These are phyloP conservation scores for Chaetomiaceae sp. DNA, from an alignment of 2,329 filamentous ascomycete genomes.

Conservation along the genomic window DNA sequence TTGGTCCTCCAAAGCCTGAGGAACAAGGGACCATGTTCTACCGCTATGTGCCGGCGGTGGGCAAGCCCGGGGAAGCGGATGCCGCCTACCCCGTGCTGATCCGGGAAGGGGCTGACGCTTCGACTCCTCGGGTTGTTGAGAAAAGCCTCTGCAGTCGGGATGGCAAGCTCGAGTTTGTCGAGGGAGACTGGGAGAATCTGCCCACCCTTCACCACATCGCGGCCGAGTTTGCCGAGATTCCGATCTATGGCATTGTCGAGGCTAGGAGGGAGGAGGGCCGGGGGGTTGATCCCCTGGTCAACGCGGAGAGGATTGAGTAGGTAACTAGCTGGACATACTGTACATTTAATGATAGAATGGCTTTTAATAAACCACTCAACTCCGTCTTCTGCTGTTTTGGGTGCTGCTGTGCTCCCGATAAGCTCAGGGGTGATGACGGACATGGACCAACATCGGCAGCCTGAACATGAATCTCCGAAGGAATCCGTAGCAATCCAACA, in stretches of 20 bases:
- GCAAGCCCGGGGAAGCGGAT: constrained; percentile 47
- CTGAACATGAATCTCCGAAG: no score
- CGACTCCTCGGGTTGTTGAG: constrained; percentile 26
- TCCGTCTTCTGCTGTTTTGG: no score
- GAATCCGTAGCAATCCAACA: no score
- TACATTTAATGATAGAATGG: no score
- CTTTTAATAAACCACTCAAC: no score
- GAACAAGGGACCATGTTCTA: constrained; percentile 33
- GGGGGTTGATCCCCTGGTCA: constrained; percentile 46
- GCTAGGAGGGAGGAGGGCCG: constrained; percentile 52
- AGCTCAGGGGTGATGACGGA: no score
- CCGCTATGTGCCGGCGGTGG: constrained; percentile 54
- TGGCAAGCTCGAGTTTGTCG: constrained; percentile 45
- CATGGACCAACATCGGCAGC: no score
- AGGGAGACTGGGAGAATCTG: constrained; percentile 48
- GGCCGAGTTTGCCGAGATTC: constrained; percentile 48
- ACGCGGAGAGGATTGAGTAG: constrained; percentile 32
- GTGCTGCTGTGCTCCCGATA: no score
- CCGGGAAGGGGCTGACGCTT: constrained; percentile 33
- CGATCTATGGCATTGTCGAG: constrained; percentile 51
- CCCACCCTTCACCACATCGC: constrained; percentile 59
- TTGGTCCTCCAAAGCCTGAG: not conserved
- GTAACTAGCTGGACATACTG: not conserved
- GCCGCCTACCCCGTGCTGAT: constrained; percentile 47
- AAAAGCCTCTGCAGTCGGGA: constrained; percentile 35